A percentile compares a stretch with the other conserved stretches of the same genome.
phyloP scores from a whole-genome alignment of 1,284 basidiomycete genomes.

The Inonotus hispidus region DNA sequence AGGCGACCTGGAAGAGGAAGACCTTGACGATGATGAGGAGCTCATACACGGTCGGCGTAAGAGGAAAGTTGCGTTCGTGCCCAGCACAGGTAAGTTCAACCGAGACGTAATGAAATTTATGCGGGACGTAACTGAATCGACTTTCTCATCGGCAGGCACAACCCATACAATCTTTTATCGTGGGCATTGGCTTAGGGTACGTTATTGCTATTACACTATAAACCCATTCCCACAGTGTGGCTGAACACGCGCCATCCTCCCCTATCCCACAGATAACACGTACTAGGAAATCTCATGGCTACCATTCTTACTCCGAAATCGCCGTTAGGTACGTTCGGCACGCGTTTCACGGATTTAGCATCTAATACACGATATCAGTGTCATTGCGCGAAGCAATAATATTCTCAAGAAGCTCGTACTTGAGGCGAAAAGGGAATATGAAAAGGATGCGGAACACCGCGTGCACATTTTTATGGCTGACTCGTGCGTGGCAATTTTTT shows the following conservation, averaged over 20 bases:
- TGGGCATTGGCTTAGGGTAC: conserved; percentile 78
- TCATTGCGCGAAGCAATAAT: conserved; percentile 79
- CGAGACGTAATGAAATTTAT: conserved; percentile 27
- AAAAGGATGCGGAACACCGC: conserved; percentile 81
- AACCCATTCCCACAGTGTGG: neutral
- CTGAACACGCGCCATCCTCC: conserved; percentile 21
- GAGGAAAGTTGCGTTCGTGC: conserved; percentile 72
- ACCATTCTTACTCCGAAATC: conserved; percentile 59
- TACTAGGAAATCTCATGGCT: conserved; percentile 68
- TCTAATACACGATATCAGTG: conserved; percentile 38
- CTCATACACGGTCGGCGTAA: conserved; percentile 64
- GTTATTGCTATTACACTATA: conserved; percentile 26
- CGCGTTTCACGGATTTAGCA: neutral
- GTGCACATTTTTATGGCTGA: conserved; percentile 84
- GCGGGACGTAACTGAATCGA: conserved; percentile 3
- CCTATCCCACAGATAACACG: conserved; percentile 59
- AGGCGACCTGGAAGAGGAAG: conserved; percentile 75
- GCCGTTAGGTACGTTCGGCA: conserved; percentile 61
- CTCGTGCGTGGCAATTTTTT: conserved; percentile 48
- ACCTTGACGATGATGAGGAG: conserved; percentile 44
- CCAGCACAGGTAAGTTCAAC: conserved; percentile 55
- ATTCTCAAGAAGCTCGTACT: conserved; percentile 78
- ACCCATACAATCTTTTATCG: conserved; percentile 83
- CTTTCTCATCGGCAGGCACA: conserved; percentile 46
- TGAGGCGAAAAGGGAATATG: conserved; percentile 80